Conservation (phyloP, 2,329 filamentous ascomycete genomes). For the Phoma herbarum region DNA sequence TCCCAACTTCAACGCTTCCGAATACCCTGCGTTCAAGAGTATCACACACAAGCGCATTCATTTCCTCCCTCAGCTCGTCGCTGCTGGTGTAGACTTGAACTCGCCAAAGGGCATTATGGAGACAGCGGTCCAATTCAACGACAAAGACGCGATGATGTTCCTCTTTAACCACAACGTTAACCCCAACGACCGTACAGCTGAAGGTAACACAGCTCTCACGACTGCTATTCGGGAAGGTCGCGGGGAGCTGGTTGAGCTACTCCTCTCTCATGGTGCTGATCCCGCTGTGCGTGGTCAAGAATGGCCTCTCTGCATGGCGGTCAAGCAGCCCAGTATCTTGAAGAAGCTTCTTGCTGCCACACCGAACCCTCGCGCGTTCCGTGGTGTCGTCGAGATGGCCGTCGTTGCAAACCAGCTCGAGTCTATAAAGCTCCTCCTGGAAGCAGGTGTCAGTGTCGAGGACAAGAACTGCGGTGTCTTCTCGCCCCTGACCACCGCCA, state of each 20-base stretch:
- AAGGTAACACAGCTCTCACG: constrained; percentile 69
- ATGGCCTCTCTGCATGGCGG: constrained; percentile 76
- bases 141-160: constrained; percentile 68
- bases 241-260: constrained; percentile 66
- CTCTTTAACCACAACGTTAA: constrained; percentile 68
- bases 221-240: constrained; percentile 71
- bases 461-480: constrained; percentile 78
- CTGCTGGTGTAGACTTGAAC: constrained; percentile 67
- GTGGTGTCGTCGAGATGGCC: constrained; percentile 73
- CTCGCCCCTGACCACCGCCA: constrained; percentile 72
- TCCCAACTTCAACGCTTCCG: constrained; percentile 65
- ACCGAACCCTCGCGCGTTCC: constrained; percentile 67
- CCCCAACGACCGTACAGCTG: constrained; percentile 66
- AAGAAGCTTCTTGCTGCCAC: constrained; percentile 65
- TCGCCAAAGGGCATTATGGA: constrained; percentile 72
- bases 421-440: constrained; percentile 71
- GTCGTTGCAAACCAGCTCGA: constrained; percentile 73
- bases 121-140: constrained; percentile 69
- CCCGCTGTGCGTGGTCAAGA: constrained; percentile 71
- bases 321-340: constrained; percentile 67
- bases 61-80: constrained; percentile 64
- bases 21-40: constrained; percentile 74
- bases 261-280: constrained; percentile 67
- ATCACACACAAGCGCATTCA: constrained; percentile 71
- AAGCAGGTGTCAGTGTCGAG: constrained; percentile 72